Percentiles rank a stretch among this genome's conserved stretches.
Conservation (phyloP, 2,329 filamentous ascomycete species). For the Pseudogymnoascus verrucosus region DNA sequence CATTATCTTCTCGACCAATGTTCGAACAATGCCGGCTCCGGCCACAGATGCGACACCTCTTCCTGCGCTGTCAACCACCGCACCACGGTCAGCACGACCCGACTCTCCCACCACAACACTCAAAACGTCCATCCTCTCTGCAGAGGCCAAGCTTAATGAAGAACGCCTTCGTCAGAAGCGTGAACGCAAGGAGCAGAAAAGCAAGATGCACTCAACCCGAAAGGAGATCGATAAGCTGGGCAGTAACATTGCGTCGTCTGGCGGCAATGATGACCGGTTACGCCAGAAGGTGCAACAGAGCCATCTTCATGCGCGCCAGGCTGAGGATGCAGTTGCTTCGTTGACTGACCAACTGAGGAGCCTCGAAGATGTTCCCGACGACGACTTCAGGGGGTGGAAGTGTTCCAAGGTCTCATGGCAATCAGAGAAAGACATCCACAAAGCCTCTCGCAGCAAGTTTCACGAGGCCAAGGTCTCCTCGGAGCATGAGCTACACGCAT, state of each 20-base stretch:
- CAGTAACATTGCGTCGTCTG: slow-evolving; percentile 57
- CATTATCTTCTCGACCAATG: slow-evolving; percentile 63
- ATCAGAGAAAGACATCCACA: slow-evolving; percentile 38
- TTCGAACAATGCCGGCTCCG: slow-evolving; percentile 34
- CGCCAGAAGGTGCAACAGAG: slow-evolving; percentile 69
- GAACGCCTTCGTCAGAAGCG: slow-evolving; percentile 62
- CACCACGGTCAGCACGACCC: slow-evolving; percentile 57
- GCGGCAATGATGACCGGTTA: slow-evolving; percentile 68
- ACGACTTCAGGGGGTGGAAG: slow-evolving; percentile 44
- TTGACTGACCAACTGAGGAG: slow-evolving; percentile 54
- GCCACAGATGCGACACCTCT: slow-evolving; percentile 21
- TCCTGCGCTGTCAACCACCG: slow-evolving; percentile 29
- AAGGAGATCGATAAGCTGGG: slow-evolving; percentile 67
- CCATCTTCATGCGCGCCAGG: slow-evolving; percentile 62
- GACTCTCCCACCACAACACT: slow-evolving; percentile 72
- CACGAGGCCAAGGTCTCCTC: slow-evolving; percentile 54
- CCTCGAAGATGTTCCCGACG: slow-evolving; percentile 55
- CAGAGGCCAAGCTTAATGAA: slow-evolving; percentile 62
- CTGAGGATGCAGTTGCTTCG: slow-evolving; percentile 48
- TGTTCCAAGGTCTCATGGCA: slow-evolving; percentile 48
- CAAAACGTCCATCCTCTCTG: slow-evolving; percentile 65
- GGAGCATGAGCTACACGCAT: slow-evolving; percentile 53
- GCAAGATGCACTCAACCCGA: slow-evolving; percentile 55
- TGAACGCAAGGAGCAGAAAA: slow-evolving; percentile 67
- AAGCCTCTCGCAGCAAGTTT: slow-evolving; percentile 40